Conservation (phyloP, 305 asterid species). For the Withania somnifera region DNA sequence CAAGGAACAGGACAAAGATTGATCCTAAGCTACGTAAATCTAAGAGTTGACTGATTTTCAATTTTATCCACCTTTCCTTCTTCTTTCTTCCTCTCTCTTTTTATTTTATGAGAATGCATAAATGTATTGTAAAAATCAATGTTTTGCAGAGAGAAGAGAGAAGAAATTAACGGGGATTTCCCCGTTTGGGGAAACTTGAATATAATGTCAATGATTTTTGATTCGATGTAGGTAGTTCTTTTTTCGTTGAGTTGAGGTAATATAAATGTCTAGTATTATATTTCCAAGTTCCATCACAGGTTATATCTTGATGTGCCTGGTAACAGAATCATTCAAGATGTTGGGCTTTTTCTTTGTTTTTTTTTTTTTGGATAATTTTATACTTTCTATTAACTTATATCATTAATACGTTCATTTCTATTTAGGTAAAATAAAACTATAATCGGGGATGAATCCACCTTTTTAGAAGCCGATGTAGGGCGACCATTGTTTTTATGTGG, state of each 20-base stretch:
- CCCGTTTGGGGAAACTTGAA: slow-evolving; percentile 1
- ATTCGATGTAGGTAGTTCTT: not conserved
- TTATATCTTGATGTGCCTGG: not conserved
- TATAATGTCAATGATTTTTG: not conserved
- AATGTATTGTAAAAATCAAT: not conserved
- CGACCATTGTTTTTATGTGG: not conserved
- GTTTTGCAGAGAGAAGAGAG: not conserved
- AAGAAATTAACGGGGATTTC: not conserved
- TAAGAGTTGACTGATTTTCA: not conserved
- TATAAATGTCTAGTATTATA: not conserved
- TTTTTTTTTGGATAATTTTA: not conserved
- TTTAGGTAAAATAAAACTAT: not conserved
- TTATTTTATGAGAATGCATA: not conserved
- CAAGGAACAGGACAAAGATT: not conserved
- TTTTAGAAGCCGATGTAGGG: not conserved
- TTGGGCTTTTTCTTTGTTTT: too few species aligned
- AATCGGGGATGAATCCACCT: not conserved
- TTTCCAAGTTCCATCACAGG: not conserved
- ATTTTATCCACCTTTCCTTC: not conserved
- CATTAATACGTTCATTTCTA: not conserved
- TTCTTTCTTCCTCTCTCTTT: slow-evolving; percentile 3
- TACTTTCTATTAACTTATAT: not conserved
- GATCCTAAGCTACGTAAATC: not conserved
- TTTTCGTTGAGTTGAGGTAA: not conserved
- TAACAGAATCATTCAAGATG: not conserved